Evolutionary conservation across 495 filamentous ascomycete species (phyloP).

Genomic region (Elaphomyces granulatus): DNA sequence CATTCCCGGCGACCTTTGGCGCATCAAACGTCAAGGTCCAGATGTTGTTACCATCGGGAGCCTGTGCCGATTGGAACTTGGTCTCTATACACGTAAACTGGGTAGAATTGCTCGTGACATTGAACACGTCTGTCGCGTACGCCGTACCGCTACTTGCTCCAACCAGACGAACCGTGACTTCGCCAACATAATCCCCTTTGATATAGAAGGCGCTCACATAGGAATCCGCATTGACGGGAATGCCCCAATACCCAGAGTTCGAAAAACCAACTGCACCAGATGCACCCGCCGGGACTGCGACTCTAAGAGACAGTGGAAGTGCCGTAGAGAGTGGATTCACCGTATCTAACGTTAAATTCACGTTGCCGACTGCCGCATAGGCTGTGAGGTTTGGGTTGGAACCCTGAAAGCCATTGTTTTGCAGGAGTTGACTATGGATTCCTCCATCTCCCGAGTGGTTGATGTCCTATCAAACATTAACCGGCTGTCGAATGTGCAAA

Average conservation of each 20-base stretch:
- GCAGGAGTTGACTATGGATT: constrained; percentile 59
- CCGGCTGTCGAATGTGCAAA: too few relatives aligned
- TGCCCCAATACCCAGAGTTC: constrained; percentile 48
- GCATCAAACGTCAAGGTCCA: constrained; percentile 46
- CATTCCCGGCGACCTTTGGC: constrained; percentile 24
- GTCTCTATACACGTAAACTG: constrained; percentile 26
- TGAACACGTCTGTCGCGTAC: constrained; percentile 24
- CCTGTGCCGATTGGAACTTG: constrained; percentile 26
- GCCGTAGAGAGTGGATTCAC: constrained; percentile 34
- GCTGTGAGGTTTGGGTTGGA: constrained; percentile 30
- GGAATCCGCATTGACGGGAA: constrained; percentile 37
- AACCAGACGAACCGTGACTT: constrained; percentile 17
- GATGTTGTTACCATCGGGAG: constrained; percentile 49
- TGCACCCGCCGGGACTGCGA: constrained; percentile 24
- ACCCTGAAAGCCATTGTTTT: constrained; percentile 61
- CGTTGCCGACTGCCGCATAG: constrained; percentile 41
- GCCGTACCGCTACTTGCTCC: constrained; percentile 19
- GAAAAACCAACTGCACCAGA: constrained; percentile 37
- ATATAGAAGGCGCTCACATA: constrained; percentile 47
- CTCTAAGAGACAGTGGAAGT: constrained; percentile 44
- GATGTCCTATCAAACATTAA: constrained; percentile 38
- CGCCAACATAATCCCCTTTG: constrained; percentile 23
- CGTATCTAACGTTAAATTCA: constrained; percentile 35
- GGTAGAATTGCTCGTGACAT: constrained; percentile 12
- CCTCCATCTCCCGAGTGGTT: constrained; percentile 66